Base-by-base conservation (phyloP, 2,329 filamentous ascomycete genomes). In the Sclerotinia minor region DNA sequence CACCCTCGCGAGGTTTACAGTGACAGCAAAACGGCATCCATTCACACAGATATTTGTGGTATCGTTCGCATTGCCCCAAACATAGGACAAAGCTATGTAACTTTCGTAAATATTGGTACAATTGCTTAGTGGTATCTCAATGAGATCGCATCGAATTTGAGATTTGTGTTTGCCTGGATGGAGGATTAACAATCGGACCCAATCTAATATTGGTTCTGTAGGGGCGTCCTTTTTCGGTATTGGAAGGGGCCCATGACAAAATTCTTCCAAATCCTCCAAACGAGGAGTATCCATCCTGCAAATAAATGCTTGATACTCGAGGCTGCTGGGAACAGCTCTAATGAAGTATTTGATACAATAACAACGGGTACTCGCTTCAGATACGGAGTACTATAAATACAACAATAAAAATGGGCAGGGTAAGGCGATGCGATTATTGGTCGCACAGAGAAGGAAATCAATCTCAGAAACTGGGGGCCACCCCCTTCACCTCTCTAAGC, bases 11-110 rank as follows among this genome's bases (percentile, higher is more conserved):
- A 67, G 54, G 29, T 67, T 59, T 11, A 19, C 17, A n/a, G 64
- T 59, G 17, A 61, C 6, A 26, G 21, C 11, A 41, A 61, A 32
- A n/a, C 3, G 24, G 29, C 9, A 38, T 26, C 53, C 53, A 41
- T 41, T 17, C 5, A 49, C 9, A 7, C 24, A 38, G 24, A 61
- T 50, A 21, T 32, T 15, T 29, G 13, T 66, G 9, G 11, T 47
- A 49, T 61, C 41, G 17, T 26, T 60, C 17, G 55, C 35, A 47
- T 60, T 11, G 44, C 54, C 64, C 54, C 64, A 66, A 44, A 41
- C 32, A 32, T 50, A 66, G 5, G 54, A 66, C 19, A 60, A 11
- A 11, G 54, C 29, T 1, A 26, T 52, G 19, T 50, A 67, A 4
- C 35, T 26, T 5, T 26, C 17, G 24, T 63, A 24, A 26, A 52